Percentiles rank a stretch among this genome's conserved stretches.
phyloP scores from a whole-genome alignment of 257 asterid species.

The Solanum pimpinellifolium region DNA sequence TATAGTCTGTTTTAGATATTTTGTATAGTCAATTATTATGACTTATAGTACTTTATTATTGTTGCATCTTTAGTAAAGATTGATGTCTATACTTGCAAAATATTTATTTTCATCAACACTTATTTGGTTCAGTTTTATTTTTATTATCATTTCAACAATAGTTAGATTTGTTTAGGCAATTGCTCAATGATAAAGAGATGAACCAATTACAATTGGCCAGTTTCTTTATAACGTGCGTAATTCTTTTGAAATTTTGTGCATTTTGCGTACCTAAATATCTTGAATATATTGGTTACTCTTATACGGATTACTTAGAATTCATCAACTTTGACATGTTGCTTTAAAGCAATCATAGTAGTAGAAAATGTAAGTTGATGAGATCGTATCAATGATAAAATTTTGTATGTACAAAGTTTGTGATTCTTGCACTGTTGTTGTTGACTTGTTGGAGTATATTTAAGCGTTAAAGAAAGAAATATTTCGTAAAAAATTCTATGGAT shows the following conservation, averaged over 20 bases:
- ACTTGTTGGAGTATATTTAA: not conserved
- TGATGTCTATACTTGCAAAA: not conserved
- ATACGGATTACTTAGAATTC: not conserved
- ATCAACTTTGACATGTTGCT: not conserved
- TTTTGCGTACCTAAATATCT: not conserved
- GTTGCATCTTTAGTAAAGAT: not conserved
- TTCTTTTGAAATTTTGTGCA: not conserved
- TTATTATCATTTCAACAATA: not conserved
- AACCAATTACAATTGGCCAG: not conserved
- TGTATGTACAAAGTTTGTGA: not conserved
- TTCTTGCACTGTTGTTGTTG: not conserved
- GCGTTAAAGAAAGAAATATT: not conserved
- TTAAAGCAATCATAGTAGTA: not conserved
- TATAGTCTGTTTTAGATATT: too few relatives aligned
- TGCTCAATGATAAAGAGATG: not conserved
- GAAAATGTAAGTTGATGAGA: not conserved
- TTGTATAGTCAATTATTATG: too few relatives aligned
- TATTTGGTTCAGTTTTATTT: not conserved
- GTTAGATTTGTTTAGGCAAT: not conserved
- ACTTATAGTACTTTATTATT: not conserved
- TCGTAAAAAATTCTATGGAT: not conserved
- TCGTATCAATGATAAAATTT: too few relatives aligned
- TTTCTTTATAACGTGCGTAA: not conserved
- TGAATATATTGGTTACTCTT: not conserved
- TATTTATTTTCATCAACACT: not conserved